These are phyloP conservation scores for Gossypium longicalyx DNA, from an alignment of 345 rosid genomes.

Conservation along the genomic window DNA sequence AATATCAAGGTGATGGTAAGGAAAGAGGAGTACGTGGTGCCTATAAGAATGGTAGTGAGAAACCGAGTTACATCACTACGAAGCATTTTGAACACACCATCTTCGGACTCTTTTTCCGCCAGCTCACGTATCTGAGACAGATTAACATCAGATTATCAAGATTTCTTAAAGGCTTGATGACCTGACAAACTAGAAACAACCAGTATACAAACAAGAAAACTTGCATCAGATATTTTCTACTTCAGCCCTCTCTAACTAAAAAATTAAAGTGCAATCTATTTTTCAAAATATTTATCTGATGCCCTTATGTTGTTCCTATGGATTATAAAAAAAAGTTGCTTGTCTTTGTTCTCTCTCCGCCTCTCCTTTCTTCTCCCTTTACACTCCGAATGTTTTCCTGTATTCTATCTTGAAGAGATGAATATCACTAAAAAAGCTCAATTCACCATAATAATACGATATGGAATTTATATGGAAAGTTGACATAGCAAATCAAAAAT, in stretches of 20 bases:
- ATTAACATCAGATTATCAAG: constrained; percentile 23
- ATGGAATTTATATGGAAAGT: neutral
- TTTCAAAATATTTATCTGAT: neutral
- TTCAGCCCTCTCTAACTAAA: neutral
- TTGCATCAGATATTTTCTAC: neutral
- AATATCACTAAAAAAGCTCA: neutral
- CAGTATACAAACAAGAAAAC: neutral
- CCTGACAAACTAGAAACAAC: neutral
- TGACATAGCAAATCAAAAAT: neutral
- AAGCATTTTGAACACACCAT: constrained; percentile 93
- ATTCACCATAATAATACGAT: neutral
- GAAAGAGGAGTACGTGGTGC: constrained; percentile 74
- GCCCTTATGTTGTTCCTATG: neutral
- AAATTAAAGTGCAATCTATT: neutral
- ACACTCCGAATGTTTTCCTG: neutral
- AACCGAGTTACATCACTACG: constrained; percentile 96
- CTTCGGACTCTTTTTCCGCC: constrained; percentile 92
- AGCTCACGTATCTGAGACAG: constrained; percentile 75
- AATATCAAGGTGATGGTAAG: constrained; percentile 15
- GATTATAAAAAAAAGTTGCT: neutral
- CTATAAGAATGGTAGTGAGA: constrained; percentile 95
- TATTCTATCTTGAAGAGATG: neutral
- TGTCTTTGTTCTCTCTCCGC: neutral
- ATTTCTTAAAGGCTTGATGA: neutral
- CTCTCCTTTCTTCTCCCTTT: neutral